Evolutionary conservation across 192 early-diverging fungal genomes (phyloP), one percentile per base, ranked within the genome.

Genomic region (Pilaira anomala): DNA sequence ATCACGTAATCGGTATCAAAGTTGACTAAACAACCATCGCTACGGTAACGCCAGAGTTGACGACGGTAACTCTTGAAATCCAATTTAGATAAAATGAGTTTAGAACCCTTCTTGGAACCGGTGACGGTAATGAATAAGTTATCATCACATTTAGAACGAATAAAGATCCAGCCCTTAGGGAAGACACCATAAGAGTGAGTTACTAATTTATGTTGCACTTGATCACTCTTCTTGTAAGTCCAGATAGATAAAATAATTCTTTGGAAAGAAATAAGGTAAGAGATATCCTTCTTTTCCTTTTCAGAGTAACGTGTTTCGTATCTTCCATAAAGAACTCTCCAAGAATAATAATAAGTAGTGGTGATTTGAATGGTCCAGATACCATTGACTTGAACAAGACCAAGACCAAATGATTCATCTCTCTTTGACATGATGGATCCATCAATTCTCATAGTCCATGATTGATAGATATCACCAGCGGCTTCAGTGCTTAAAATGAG

Each of bases 131-230:
- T 29, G 14, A 72, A 29, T 29, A 72, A 40, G 9, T 40, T 52
- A 14, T 51, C 21, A 26, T 66, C 63, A 11, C 28, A 44, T 33
- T 65, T 72, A 16, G 58, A 62, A 11, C 56, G 63, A 28, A 72
- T 65, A 33, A 66, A 72, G 57, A 72, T 54, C 64, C 65, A 62
- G 1, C 56, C 42, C 59, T 72, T 66, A 26, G 70, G 70, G 70
- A 72, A 72, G 3, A 72, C 26, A 30, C 64, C 70, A 39, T 62
- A 62, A 2, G 22, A 42, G 11, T 42, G 65, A 29, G 42, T 65
- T 14, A 66, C 60, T 24, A 62, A 44, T 16, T 71, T 54, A 24
- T 48, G 60, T 19, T 62, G 28, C 18, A 29, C 22, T 19, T 44
- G 26, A 48, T 58, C 19, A 51, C 48, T 49, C 21, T 52, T 49